Conservation (phyloP, 352 stramenopile genomes). For the Phytophthora fragariaefolia region DNA sequence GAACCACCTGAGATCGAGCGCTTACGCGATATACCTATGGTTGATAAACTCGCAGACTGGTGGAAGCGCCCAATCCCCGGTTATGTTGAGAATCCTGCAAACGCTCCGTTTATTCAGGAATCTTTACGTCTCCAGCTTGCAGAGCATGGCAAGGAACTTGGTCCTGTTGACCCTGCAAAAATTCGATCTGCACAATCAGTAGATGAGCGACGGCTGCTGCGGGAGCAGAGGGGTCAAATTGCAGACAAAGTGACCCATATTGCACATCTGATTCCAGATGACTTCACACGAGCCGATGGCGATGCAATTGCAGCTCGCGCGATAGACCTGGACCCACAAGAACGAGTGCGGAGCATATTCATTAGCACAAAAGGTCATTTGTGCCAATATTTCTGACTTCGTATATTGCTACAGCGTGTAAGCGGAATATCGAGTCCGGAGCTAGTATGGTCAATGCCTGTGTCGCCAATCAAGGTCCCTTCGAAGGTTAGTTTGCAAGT, state of each 20-base stretch:
- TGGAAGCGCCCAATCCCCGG: constrained; percentile 55
- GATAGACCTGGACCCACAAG: constrained; percentile 48
- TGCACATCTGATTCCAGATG: constrained; percentile 35
- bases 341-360: constrained; percentile 37
- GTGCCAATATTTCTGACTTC: background rate
- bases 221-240: constrained; percentile 45
- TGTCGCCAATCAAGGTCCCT: constrained; percentile 59
- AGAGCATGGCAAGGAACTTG: constrained; percentile 36
- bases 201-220: constrained; percentile 39
- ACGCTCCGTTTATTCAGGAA: constrained; percentile 34
- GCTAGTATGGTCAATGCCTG: constrained; percentile 34
- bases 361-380: background rate
- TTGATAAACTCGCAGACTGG: constrained; percentile 51
- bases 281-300: constrained; percentile 36
- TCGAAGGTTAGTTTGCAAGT: constrained; percentile 21
- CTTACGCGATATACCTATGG: constrained; percentile 58
- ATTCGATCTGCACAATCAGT: constrained; percentile 43
- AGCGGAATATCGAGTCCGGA: constrained; percentile 16
- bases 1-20: constrained; percentile 61
- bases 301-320: constrained; percentile 35
- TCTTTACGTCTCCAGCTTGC: constrained; percentile 60
- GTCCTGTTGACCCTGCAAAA: constrained; percentile 57
- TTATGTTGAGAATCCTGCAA: constrained; percentile 63
- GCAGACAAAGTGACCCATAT: constrained; percentile 57
- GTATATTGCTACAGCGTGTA: constrained; percentile 8